Evolutionary conservation across 257 asterid genomes (phyloP).

Genomic region (Solanum microdontum): DNA sequence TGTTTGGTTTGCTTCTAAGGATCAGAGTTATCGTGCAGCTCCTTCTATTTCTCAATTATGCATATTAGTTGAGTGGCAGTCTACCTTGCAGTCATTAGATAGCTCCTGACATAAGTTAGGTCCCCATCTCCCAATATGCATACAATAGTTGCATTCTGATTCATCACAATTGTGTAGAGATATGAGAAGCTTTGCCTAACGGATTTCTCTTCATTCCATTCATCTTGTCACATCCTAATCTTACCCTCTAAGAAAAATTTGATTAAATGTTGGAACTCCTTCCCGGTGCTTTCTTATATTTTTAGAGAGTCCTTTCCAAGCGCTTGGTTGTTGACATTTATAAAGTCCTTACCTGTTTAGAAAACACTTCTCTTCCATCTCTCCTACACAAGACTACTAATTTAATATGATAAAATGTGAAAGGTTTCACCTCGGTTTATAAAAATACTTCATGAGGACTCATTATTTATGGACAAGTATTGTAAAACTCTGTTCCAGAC

Average conservation of each 20-base stretch:
- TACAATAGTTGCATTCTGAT: not conserved
- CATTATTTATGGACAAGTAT: not conserved
- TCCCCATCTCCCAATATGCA: not conserved
- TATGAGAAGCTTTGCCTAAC: not conserved
- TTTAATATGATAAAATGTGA: not conserved
- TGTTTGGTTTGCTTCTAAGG: not conserved
- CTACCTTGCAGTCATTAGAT: not conserved
- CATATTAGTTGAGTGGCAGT: not conserved
- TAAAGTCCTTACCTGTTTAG: not conserved
- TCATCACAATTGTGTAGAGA: not conserved
- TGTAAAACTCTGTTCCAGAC: not conserved
- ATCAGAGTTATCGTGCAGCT: not conserved
- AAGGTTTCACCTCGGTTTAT: not conserved
- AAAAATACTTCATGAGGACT: not conserved
- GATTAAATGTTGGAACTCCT: not conserved
- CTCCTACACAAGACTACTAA: not conserved
- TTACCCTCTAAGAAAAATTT: not conserved
- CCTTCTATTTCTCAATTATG: not conserved
- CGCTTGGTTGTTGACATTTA: not conserved
- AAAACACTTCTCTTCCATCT: not conserved
- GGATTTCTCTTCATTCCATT: not conserved
- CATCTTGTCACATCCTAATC: not conserved
- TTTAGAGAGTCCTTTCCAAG: not conserved
- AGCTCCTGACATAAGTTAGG: not conserved
- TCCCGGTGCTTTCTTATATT: not conserved